These are phyloP conservation scores for Fusarium penzigii DNA, from an alignment of 2,329 filamentous ascomycete species.

Conservation along the genomic window DNA sequence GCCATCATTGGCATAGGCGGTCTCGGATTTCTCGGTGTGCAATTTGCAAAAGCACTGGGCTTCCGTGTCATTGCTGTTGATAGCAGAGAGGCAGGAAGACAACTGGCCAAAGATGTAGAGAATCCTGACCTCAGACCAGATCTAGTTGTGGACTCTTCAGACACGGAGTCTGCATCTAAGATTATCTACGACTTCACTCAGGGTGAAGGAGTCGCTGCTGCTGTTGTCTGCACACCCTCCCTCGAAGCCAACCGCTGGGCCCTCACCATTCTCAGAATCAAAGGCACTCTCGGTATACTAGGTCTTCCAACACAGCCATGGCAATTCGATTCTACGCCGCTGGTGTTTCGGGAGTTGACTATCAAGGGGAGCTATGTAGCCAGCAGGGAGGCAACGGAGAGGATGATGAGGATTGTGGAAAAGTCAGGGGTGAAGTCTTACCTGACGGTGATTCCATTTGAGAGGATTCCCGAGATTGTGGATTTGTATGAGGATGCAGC, in stretches of 20 bases:
- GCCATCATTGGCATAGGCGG: conserved; percentile 39
- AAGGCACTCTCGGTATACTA: conserved; percentile 31
- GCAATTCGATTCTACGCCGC: conserved; percentile 32
- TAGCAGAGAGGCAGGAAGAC: conserved; percentile 30
- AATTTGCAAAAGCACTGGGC: conserved; percentile 38
- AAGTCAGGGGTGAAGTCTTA: conserved; percentile 26
- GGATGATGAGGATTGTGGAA: conserved; percentile 36
- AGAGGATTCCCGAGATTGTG: conserved; percentile 28
- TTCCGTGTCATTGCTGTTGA: conserved; percentile 39
- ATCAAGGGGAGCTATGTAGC: conserved; percentile 37
- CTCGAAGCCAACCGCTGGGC: conserved; percentile 34
- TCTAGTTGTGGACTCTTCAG: conserved; percentile 30
- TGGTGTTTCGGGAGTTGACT: conserved; percentile 33
- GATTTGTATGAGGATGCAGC: conserved; percentile 27
- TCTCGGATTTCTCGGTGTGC: conserved; percentile 37
- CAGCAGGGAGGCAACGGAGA: conserved; percentile 26
- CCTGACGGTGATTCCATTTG: conserved; percentile 29
- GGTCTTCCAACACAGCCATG: conserved; percentile 34
- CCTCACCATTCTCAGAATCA: conserved; percentile 29
- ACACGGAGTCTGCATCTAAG: conserved; percentile 14
- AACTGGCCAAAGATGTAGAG: conserved; percentile 30
- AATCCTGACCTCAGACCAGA: conserved; percentile 25
- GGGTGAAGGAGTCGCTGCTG: conserved; percentile 34
- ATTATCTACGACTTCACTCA: conserved; percentile 30
- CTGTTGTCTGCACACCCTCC: conserved; percentile 35